Evolutionary conservation across 768 basidiomycete genomes (phyloP), one percentile per base, ranked within the genome.

Genomic region (Tulasnella sp.): DNA sequence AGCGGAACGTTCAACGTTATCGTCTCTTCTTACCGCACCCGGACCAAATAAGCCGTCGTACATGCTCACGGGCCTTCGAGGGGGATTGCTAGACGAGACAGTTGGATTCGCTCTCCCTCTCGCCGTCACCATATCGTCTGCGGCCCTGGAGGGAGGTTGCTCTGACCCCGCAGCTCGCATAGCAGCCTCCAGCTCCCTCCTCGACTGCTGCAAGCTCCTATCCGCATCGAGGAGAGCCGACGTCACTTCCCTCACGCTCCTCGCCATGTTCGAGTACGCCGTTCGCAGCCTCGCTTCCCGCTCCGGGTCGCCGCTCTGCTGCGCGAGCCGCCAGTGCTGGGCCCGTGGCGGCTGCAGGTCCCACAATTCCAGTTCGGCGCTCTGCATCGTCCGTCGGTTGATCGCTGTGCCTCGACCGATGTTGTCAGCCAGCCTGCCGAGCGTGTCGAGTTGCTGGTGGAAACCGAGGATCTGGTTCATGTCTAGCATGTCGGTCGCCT

Each of bases 51-150:
- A 28, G 31, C 64, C 64, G 2, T 69, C 64, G 64, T 69, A 69
- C 64, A 69, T 69, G 64, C 64, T 69, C 28, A 69, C 64, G 64
- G 64, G 64, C 31, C 64, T 69, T 37, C 64, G 64, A 18, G 28
- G 12, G 64, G 31, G 64, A 34, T 54, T 54, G 48, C 16, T 31
- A 3, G 64, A 31, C 64, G 31, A 18, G 7, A 34, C 28, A 11
- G 31, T 54, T 31, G 31, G 6, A 69, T 69, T 2, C 3, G 18
- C 11, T 37, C 64, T 28, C 24, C 24, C n/a, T 31, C 58, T 31
- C n/a, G 58, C 58, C n/a, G n/a, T 28, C 31, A 31, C 54, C n/a
- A n/a, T 9, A 54, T 54, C 54, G 22, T 54, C 24, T 24, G 54
- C 54, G 2, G 54, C 54, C 54, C 54, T 5, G 24, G n/a, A 22